Base-by-base conservation (phyloP, 2,329 filamentous ascomycete genomes). In the Zarea fungicola region DNA sequence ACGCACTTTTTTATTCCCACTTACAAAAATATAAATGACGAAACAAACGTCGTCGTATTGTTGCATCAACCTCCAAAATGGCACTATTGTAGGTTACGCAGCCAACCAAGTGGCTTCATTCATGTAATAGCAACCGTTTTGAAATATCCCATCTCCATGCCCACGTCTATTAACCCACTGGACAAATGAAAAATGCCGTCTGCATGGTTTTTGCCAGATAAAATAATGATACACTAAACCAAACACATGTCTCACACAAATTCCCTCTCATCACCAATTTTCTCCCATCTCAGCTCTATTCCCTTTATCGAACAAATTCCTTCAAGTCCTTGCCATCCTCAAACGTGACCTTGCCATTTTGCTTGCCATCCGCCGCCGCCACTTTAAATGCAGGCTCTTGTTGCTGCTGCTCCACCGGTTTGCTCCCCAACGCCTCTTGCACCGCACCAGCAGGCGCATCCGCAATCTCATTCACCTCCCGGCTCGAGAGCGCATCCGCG, bases 391-490 rank as follows among this genome's bases (percentile, higher is more conserved):
- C 72, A 4, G 62, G 58, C 59, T 54, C 47, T 11, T 49, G 55
- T n/a, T 16, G 10, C 7, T n/a, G 29, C 26, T 56, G 44, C 29
- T 18, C 29, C n/a, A 39, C 43, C 5, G 44, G 47, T 39, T 70
- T n/a, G n/a, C n/a, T 56, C 55, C 76, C 77, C 9, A 85, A 65
- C 2, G 83, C 83, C 29, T 80, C 72, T 3, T 81, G 72, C 0
- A 87, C 77, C 2, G 77, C 75, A 1, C 91, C 92, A 0, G 89
- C 81, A 26, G 90, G 86, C 6, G 83, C 75, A 61, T 91, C 85
- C 1, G 92, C 92, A 52, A 96, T 87, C 69, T 97, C 93, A 57
- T 95, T 91, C 49, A 97, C 80, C 56, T 99, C 85, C 42, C 84
- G 79, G 23, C 77, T 75, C 5, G 84, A 88, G 55, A 99, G 73